Evolutionary conservation across 345 rosid genomes (phyloP).

Genomic region (Draba incana): DNA sequence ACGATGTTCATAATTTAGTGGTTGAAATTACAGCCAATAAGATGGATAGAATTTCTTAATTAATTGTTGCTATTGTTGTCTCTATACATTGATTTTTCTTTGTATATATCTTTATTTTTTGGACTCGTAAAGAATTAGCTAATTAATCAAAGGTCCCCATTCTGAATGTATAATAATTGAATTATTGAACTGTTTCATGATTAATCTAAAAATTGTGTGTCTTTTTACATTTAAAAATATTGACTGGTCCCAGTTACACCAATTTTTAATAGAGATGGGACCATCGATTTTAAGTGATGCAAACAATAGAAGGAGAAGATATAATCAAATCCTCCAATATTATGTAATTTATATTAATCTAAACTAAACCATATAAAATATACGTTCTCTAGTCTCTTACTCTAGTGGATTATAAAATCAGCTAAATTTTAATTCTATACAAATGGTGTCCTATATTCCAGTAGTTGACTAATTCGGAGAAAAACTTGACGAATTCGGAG

Average conservation of each 20-base stretch:
- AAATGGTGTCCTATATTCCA: background rate
- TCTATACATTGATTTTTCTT: slow-evolving; percentile 29
- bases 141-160: slow-evolving; percentile 22
- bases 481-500: slow-evolving; percentile 5
- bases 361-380: background rate
- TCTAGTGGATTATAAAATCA: background rate
- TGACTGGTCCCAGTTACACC: slow-evolving; percentile 28
- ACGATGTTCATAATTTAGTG: slow-evolving; percentile 34
- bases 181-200: slow-evolving; percentile 33
- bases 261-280: slow-evolving; percentile 32
- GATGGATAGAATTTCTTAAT: background rate
- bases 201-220: slow-evolving; percentile 27
- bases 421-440: background rate
- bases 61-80: slow-evolving; percentile 27
- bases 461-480: slow-evolving; percentile 6
- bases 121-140: slow-evolving; percentile 16
- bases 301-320: slow-evolving; percentile 27
- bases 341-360: slow-evolving; percentile 20
- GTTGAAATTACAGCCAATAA: slow-evolving; percentile 29
- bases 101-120: slow-evolving; percentile 23
- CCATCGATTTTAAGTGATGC: slow-evolving; percentile 36
- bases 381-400: background rate
- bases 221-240: slow-evolving; percentile 21
- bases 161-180: slow-evolving; percentile 28
- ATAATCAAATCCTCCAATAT: slow-evolving; percentile 37